Evolutionary conservation across 768 basidiomycete genomes (phyloP), one percentile per base, ranked within the genome.

Genomic region (Auricularia auricula-judae): DNA sequence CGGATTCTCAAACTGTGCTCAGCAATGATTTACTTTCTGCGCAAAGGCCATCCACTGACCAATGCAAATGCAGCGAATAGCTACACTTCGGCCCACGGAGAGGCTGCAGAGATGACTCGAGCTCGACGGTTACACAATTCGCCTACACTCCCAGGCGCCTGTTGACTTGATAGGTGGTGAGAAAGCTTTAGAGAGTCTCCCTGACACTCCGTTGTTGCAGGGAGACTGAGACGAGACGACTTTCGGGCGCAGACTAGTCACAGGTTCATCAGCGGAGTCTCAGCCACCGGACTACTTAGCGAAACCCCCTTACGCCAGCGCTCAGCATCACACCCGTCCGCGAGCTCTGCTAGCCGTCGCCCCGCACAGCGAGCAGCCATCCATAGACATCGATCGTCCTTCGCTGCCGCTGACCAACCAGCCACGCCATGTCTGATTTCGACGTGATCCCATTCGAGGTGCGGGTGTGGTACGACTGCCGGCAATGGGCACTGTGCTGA

Each of bases 371-470:
- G 47, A 51, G 47, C 47, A 21, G 18, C 14, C 23, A 59, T 35
- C 56, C 23, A 14, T 8, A 12, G 23, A 21, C 56, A 59, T 29
- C 34, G 23, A 29, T 59, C 56, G 29, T 29, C 56, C 23, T 14
- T 23, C 56, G 56, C 56, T 59, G 56, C 12, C 23, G 56, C 56
- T 34, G 56, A 29, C 56, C 16, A 29, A 14, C 23, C 56, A 21
- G 16, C 16, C 56, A 29, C 23, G 56, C 56, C 33, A 59, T 59
- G 56, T 59, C 56, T 18, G 69, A 69, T 62, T 93, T 93, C 74
- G 91, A 93, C 78, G 87, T 91, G 67, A 91, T 93, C 72, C 91
- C 91, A 43, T 93, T 81, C 78, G 87, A 89, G 77, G 91, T 88
- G 62, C 64, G 18, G 54, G 62, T 29, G 3, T 39, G 2, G 35